These are phyloP conservation scores for Solanum neorickii DNA, from an alignment of 257 asterid genomes.

Conservation along the genomic window DNA sequence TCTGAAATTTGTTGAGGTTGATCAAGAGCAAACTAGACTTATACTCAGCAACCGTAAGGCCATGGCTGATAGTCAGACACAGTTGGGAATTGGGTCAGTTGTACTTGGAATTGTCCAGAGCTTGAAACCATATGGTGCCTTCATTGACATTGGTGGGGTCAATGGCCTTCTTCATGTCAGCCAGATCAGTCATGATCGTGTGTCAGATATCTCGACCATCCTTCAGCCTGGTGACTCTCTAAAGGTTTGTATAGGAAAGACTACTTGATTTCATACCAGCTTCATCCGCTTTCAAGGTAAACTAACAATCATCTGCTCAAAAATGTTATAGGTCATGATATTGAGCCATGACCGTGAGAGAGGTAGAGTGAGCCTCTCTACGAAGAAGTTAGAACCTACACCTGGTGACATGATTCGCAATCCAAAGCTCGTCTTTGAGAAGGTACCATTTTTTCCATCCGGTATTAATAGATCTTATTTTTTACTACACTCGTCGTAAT, in stretches of 20 bases:
- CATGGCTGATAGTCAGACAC: slow-evolving; percentile 95
- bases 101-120: slow-evolving; percentile 91
- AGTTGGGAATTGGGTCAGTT: slow-evolving; percentile 89
- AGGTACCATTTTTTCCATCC: slow-evolving; percentile 26
- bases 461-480: neutral
- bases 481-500: neutral
- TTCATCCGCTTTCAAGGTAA: neutral
- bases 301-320: neutral
- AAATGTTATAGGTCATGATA: slow-evolving; percentile 66
- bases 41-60: slow-evolving; percentile 95
- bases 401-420: slow-evolving; percentile 99
- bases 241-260: slow-evolving; percentile 35
- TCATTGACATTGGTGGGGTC: slow-evolving; percentile 91
- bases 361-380: slow-evolving; percentile 90
- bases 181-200: slow-evolving; percentile 94
- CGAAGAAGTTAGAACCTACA: slow-evolving; percentile 94
- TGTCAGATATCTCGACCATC: slow-evolving; percentile 72
- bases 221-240: slow-evolving; percentile 93
- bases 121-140: slow-evolving; percentile 96
- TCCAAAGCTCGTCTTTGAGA: slow-evolving; percentile 89
- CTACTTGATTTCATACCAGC: neutral
- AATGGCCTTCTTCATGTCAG: slow-evolving; percentile 93
- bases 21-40: slow-evolving; percentile 72
- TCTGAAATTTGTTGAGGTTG: slow-evolving; percentile 82
- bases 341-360: slow-evolving; percentile 99